phyloP scores from a whole-genome alignment of 768 basidiomycete genomes.

The Lactarius akahatsu region DNA sequence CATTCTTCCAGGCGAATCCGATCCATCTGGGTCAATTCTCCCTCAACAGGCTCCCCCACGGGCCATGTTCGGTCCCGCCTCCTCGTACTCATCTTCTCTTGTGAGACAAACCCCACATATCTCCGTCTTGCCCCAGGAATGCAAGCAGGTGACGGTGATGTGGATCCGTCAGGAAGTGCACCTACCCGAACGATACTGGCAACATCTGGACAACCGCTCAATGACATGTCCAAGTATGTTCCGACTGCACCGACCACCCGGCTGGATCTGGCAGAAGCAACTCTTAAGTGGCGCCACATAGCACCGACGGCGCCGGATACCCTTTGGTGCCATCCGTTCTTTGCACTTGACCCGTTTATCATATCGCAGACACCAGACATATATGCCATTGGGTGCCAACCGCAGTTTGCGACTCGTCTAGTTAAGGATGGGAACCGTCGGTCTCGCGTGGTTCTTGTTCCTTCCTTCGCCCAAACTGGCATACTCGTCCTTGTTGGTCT shows the following conservation, averaged over 20 bases:
- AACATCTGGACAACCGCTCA: conserved; percentile 90
- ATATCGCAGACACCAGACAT: conserved; percentile 83
- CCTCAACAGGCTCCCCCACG: conserved; percentile 93
- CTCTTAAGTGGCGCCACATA: conserved; percentile 91
- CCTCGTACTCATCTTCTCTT: conserved; percentile 58
- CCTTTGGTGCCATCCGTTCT: conserved; percentile 96
- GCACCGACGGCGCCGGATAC: conserved; percentile 99
- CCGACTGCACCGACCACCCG: conserved; percentile 68
- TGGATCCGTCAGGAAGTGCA: conserved; percentile 18
- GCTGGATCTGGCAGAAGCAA: conserved; percentile 70
- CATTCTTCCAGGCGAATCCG: conserved; percentile 81
- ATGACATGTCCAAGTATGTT: conserved; percentile 95
- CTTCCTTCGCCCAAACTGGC: conserved; percentile 28
- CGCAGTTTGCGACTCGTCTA: conserved; percentile 72
- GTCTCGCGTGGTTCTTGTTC: conserved; percentile 28
- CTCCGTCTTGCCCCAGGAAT: conserved; percentile 57
- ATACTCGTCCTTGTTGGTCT: conserved; percentile 29
- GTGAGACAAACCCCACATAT: conserved; percentile 90
- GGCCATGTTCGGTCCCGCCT: conserved; percentile 77
- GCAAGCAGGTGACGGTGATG: conserved; percentile 36
- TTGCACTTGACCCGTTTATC: conserved; percentile 84
- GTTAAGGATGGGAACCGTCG: conserved; percentile 43
- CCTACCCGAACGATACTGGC: conserved; percentile 61
- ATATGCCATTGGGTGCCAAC: conserved; percentile 92
- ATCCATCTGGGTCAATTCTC: conserved; percentile 85